phyloP scores from a whole-genome alignment of 106 monocot genomes.

The Hemerocallis citrina region DNA sequence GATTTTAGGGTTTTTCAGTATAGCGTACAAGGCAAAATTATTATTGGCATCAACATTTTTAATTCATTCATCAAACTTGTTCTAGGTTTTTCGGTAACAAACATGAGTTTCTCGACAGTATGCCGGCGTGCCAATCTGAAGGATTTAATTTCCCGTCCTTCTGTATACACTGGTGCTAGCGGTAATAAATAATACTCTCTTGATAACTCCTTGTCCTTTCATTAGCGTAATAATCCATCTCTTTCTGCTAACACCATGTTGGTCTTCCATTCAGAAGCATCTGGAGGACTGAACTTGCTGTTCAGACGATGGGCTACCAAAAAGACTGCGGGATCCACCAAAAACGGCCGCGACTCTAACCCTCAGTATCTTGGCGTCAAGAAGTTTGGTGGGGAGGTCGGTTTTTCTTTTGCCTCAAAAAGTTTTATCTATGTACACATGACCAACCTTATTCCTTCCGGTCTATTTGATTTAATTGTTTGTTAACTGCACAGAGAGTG shows the following conservation, averaged over 20 bases:
- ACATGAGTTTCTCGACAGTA: constrained; percentile 38
- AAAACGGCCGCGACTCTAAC: constrained; percentile 85
- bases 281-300: constrained; percentile 61
- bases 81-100: too few species aligned
- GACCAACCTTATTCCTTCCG: background rate
- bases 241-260: background rate
- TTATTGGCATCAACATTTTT: too few species aligned
- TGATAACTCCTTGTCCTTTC: background rate
- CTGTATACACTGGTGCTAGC: constrained; percentile 38
- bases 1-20: too few species aligned
- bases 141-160: constrained; percentile 39
- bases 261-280: constrained; percentile 41
- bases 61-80: too few species aligned
- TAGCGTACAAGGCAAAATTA: too few species aligned
- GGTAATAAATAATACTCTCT: constrained; percentile 41
- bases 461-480: too few species aligned
- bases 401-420: background rate
- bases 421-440: background rate
- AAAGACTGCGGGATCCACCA: constrained; percentile 82
- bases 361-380: constrained; percentile 88
- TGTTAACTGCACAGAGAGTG: constrained; percentile 44
- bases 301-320: constrained; percentile 96
- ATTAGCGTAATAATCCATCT: background rate
- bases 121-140: constrained; percentile 49
- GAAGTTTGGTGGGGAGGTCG: constrained; percentile 96